These are phyloP conservation scores for Volutella citrinella DNA, from an alignment of 2,329 filamentous ascomycete genomes.

Conservation along the genomic window DNA sequence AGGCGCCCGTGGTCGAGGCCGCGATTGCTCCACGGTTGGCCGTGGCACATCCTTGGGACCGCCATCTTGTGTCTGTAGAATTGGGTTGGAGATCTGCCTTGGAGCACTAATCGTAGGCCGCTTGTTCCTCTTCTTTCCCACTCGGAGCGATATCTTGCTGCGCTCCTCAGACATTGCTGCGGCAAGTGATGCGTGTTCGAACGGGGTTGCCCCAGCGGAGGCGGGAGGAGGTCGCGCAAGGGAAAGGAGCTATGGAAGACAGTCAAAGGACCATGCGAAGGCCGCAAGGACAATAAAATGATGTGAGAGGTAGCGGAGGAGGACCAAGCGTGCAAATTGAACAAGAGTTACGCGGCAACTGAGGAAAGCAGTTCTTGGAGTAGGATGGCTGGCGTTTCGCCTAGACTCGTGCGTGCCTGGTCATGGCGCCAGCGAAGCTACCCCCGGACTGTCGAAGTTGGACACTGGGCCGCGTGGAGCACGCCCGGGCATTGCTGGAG, in stretches of 20 bases:
- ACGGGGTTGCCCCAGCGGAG: constrained; percentile 2
- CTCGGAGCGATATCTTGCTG: constrained; percentile 61
- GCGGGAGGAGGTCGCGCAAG: too few species aligned
- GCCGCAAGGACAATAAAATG: too few species aligned
- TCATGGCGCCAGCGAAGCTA: constrained; percentile 14
- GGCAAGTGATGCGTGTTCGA: constrained; percentile 5
- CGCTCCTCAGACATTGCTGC: constrained; percentile 59
- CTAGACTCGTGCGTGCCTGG: constrained; percentile 11
- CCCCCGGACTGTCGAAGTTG: too few species aligned
- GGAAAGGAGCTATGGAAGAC: too few species aligned
- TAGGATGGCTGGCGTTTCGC: constrained; percentile 12
- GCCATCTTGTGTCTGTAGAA: too few species aligned
- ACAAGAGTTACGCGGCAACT: too few species aligned
- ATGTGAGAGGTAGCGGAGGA: constrained; percentile 4
- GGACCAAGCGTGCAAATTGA: constrained; percentile 3
- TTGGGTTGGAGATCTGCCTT: constrained; percentile 60
- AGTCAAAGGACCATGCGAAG: background rate
- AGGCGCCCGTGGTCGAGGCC: constrained; percentile 44
- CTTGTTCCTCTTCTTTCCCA: constrained; percentile 60
- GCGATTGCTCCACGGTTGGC: too few species aligned
- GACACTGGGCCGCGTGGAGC: too few species aligned
- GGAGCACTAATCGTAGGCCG: constrained; percentile 62
- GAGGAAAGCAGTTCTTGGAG: too few species aligned
- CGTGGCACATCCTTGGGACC: too few species aligned
- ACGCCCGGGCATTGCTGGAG: too few species aligned